phyloP scores from a whole-genome alignment of 805 yeast species.

The Ogataea chonburiensis region DNA sequence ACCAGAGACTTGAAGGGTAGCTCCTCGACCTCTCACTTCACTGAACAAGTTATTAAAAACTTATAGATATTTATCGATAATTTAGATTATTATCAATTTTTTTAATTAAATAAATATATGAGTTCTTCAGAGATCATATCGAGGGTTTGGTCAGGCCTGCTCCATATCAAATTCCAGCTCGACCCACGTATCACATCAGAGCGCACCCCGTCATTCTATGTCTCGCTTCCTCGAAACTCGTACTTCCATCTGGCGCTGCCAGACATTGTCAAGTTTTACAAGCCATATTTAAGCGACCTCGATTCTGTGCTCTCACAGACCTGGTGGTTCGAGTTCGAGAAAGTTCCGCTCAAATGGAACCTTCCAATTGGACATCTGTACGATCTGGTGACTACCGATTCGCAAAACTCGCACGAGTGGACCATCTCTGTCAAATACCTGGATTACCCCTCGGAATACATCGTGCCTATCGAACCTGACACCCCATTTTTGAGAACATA shows the following conservation, averaged over 20 bases:
- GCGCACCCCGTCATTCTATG: conserved; percentile 23
- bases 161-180: conserved; percentile 42
- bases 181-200: conserved; percentile 22
- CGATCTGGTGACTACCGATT: conserved; percentile 39
- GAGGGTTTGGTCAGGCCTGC: conserved; percentile 52
- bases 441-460: conserved; percentile 42
- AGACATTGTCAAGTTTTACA: conserved; percentile 39
- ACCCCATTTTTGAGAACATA: conserved; percentile 41
- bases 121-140: conserved; percentile 34
- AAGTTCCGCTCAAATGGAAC: conserved; percentile 71
- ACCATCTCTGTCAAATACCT: conserved; percentile 42
- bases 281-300: conserved; percentile 29
- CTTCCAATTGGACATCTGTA: conserved; percentile 69
- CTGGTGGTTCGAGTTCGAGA: conserved; percentile 70
- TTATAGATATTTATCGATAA: conserved; percentile 31
- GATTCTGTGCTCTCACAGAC: conserved; percentile 14
- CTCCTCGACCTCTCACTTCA: conserved; percentile 85
- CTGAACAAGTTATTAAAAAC: conserved; percentile 83
- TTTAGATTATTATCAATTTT: conserved; percentile 1
- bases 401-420: conserved; percentile 38
- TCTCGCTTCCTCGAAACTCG: conserved; percentile 42
- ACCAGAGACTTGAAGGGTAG: conserved; percentile 95
- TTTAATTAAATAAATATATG: conserved; percentile 7
- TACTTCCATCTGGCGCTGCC: conserved; percentile 49
- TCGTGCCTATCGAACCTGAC: conserved; percentile 38